Percentiles rank a stretch among this genome's conserved stretches.
Evolutionary conservation across 2,329 filamentous ascomycete species (phyloP).

Genomic region (Cadophora sp.): DNA sequence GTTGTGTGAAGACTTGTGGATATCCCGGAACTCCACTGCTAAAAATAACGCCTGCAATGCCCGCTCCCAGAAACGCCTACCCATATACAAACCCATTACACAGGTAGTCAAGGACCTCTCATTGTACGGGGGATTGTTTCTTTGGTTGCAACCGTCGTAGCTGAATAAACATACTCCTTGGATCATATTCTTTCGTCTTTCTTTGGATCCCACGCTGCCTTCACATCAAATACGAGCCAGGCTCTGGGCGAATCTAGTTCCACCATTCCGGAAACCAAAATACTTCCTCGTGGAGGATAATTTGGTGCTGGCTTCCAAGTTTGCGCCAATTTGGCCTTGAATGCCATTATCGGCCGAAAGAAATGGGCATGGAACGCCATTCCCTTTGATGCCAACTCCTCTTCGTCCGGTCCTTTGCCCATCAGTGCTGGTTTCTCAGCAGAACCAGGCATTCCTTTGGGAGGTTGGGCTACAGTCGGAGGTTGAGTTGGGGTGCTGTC

Average conservation of each 20-base stretch:
- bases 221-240: constrained; percentile 57
- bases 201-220: constrained; percentile 63
- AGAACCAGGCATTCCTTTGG: constrained; percentile 26
- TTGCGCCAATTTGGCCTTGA: constrained; percentile 43
- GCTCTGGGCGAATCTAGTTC: constrained; percentile 56
- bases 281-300: constrained; percentile 56
- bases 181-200: constrained; percentile 48
- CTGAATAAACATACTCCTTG: constrained; percentile 46
- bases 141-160: constrained; percentile 54
- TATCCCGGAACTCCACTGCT: not conserved
- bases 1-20: not conserved
- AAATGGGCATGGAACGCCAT: constrained; percentile 36
- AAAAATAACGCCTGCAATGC: constrained; percentile 15
- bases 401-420: constrained; percentile 22
- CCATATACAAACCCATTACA: not conserved
- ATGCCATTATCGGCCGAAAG: constrained; percentile 38
- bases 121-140: constrained; percentile 43
- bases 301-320: constrained; percentile 54
- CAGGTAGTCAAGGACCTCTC: not conserved
- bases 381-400: constrained; percentile 15
- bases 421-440: constrained; percentile 20
- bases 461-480: constrained; percentile 21
- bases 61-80: constrained; percentile 11
- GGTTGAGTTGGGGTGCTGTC: constrained; percentile 30
- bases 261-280: constrained; percentile 61